phyloP scores from a whole-genome alignment of 495 filamentous ascomycete species.

The Trichoderma erinaceum region DNA sequence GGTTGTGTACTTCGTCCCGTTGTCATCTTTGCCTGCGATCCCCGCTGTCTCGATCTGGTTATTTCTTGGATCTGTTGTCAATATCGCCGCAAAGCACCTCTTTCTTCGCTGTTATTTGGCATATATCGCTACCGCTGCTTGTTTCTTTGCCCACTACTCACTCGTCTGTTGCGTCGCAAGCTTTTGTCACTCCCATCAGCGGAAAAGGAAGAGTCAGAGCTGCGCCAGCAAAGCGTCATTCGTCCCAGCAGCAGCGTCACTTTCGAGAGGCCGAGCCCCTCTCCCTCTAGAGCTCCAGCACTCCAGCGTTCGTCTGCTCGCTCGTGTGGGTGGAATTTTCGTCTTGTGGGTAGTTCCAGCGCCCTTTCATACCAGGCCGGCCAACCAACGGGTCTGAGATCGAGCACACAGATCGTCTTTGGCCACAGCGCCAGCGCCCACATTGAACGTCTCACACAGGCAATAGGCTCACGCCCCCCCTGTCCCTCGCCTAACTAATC shows the following conservation, averaged over 20 bases:
- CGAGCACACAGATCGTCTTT: constrained; percentile 2
- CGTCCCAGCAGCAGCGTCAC: neutral
- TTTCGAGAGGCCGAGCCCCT: neutral
- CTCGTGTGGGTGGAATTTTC: constrained; percentile 11
- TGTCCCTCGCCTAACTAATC: constrained; percentile 27
- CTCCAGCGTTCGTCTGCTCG: neutral
- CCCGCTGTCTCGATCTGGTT: neutral
- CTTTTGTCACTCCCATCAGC: neutral
- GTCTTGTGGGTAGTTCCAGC: neutral
- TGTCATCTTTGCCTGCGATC: neutral
- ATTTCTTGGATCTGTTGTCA: constrained; percentile 5
- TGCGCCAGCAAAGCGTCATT: neutral
- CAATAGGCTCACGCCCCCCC: constrained; percentile 8
- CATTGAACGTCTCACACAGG: neutral
- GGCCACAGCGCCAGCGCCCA: neutral
- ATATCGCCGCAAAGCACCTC: neutral
- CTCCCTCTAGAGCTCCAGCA: neutral
- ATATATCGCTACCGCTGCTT: neutral
- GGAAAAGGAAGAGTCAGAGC: neutral
- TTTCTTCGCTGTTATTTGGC: neutral
- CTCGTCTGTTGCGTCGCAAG: neutral
- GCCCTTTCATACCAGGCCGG: neutral
- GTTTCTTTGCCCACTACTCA: too few species aligned
- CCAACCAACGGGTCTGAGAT: constrained; percentile 11
- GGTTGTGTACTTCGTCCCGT: neutral